These are phyloP conservation scores for Kokia cookei DNA, from an alignment of 441 rosid genomes.

Conservation along the genomic window DNA sequence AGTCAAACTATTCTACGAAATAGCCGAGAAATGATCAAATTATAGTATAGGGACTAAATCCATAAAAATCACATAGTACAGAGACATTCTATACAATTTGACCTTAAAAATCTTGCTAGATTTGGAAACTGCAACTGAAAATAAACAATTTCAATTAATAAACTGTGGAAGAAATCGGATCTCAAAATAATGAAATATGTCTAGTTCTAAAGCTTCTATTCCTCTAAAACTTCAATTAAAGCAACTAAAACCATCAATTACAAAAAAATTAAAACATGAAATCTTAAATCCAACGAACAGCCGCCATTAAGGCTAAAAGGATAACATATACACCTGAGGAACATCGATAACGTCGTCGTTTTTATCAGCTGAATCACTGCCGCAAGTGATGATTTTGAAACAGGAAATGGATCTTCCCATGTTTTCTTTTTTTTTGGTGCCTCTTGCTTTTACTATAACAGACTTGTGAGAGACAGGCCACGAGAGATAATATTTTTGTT, in stretches of 20 bases:
- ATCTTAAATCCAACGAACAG: not conserved
- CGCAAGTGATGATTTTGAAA: slow-evolving; percentile 76
- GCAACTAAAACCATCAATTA: not conserved
- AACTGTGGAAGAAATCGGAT: not conserved
- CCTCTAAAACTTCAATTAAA: not conserved
- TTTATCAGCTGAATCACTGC: slow-evolving; percentile 45
- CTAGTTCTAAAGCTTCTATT: not conserved
- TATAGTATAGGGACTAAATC: too few relatives aligned
- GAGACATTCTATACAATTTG: too few relatives aligned
- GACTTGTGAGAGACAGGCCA: slow-evolving; percentile 20
- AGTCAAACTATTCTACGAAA: too few relatives aligned
- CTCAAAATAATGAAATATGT: not conserved
- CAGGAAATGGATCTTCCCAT: slow-evolving; percentile 92
- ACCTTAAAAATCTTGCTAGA: not conserved
- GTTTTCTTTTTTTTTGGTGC: slow-evolving; percentile 1
- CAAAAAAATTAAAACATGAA: not conserved
- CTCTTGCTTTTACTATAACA: slow-evolving; percentile 1
- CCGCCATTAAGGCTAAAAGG: not conserved
- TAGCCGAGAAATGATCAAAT: too few relatives aligned
- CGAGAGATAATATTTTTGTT: slow-evolving; percentile 15
- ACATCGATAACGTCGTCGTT: slow-evolving; percentile 38
- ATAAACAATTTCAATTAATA: not conserved
- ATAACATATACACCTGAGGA: slow-evolving; percentile 37
- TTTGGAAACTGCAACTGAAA: not conserved
- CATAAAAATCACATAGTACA: too few relatives aligned